Base-by-base conservation (phyloP, 2,329 filamentous ascomycete species). In the Fonsecaea erecta region DNA sequence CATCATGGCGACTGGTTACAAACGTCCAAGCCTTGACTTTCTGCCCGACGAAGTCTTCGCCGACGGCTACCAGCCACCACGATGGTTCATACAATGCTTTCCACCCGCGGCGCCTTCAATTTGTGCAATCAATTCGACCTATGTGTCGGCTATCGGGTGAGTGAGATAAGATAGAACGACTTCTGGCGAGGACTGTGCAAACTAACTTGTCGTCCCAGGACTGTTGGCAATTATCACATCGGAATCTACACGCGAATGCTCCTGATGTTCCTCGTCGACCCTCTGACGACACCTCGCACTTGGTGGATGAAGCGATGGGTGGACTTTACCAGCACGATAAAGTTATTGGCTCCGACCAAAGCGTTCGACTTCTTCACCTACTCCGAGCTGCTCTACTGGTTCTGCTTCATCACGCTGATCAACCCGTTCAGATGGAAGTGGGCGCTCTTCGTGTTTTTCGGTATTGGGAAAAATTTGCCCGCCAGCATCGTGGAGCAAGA, bases 351-450 rank as follows among this genome's bases (percentile, higher is more conserved):
- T 1, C 91, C 92, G 0, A 91, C 87, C 0, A 88, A 86, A 0
- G 91, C 91, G 0, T 94, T 96, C 72, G 91, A 96, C 75, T 96
- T 96, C 79, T 95, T 96, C 75, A 96, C 92, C 0, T 96, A 96
- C 72, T 83, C 90, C 0, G 92, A 96, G 77, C 79, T 96, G 57
- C 74, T 95, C 3, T 96, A 91, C 82, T 96, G 92, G 92, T 95
- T 94, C 70, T 75, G 87, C 5, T 96, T 95, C 73, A 89, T 89
- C 63, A 87, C 94, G 48, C 79, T 84, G 3, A 84, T 95, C 72
- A 96, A 96, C 74, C 92, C 92, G 0, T 96, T 96, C 77, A 81
- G 92, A 8, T 96, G 92, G 91, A 96, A 96, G 80, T 96, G 92
- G 92, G 90, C 89, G 0, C 75, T 88, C 0, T 96, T 96, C 74